phyloP scores from a whole-genome alignment of 73 alveolate genomes.

The Paramecium tetraurelia region DNA sequence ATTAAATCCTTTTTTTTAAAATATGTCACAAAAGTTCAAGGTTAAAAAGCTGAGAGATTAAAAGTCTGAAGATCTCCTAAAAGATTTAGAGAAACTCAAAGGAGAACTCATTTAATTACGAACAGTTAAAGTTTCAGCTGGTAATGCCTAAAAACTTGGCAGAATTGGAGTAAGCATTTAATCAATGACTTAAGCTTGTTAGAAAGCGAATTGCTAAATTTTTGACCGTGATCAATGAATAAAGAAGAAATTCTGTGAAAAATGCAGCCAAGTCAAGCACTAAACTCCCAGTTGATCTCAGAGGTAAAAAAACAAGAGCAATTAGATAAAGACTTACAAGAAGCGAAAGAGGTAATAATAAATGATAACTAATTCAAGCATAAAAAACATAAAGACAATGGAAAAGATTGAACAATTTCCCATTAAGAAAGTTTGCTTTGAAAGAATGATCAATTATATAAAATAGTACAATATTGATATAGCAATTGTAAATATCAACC shows the following conservation, averaged over 20 bases:
- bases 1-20: background rate
- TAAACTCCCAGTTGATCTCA: conserved; percentile 2
- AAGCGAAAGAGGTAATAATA: background rate
- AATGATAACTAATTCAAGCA: background rate
- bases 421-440: conserved; percentile 25
- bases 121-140: conserved; percentile 19
- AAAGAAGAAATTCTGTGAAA: background rate
- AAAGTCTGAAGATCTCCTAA: background rate
- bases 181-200: background rate
- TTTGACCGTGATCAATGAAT: background rate
- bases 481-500: background rate
- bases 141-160: conserved; percentile 16
- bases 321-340: background rate
- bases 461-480: background rate
- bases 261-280: background rate
- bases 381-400: conserved; percentile 25
- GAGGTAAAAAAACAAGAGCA: background rate
- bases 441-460: background rate
- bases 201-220: conserved; percentile 9
- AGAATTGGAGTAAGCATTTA: background rate
- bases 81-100: background rate
- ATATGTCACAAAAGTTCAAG: background rate
- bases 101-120: background rate
- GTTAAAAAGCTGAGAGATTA: background rate
- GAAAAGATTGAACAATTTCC: conserved; percentile 26